These are phyloP conservation scores for Casuarina cunninghamiana DNA, from an alignment of 306 rosid species.

Conservation along the genomic window DNA sequence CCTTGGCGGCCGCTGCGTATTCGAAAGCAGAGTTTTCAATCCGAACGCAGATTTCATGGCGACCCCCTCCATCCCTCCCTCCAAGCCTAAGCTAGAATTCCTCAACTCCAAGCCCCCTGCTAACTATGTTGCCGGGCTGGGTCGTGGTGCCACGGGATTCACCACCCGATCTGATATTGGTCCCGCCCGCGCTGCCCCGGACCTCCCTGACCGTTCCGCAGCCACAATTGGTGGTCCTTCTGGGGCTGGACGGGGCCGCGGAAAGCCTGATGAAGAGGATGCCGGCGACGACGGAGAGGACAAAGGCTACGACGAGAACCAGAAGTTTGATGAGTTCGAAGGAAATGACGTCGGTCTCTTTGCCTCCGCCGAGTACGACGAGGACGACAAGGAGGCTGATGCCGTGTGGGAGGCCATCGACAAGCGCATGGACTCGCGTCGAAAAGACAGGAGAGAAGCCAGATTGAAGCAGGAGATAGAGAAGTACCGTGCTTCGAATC, in stretches of 20 bases:
- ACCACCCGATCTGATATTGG: slow-evolving; percentile 88
- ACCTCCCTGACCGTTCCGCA: slow-evolving; percentile 49
- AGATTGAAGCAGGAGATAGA: slow-evolving; percentile 89
- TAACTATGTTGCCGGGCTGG: slow-evolving; percentile 84
- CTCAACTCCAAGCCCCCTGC: slow-evolving; percentile 84
- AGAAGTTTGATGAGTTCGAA: slow-evolving; percentile 86
- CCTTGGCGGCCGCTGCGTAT: no score
- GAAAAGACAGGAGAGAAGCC: slow-evolving; percentile 88
- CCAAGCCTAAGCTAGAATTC: slow-evolving; percentile 73
- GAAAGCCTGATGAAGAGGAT: slow-evolving; percentile 79
- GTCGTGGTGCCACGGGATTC: slow-evolving; percentile 94
- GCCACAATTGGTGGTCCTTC: slow-evolving; percentile 45
- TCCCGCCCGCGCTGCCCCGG: slow-evolving; percentile 84
- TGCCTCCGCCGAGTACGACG: slow-evolving; percentile 84
- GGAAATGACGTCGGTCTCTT: slow-evolving; percentile 90
- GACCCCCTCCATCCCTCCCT: slow-evolving; percentile 45
- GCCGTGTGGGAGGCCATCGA: slow-evolving; percentile 93
- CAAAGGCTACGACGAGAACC: slow-evolving; percentile 84
- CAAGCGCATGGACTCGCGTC: slow-evolving; percentile 85
- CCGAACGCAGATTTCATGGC: no score
- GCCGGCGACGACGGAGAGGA: slow-evolving; percentile 80
- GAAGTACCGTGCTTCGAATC: slow-evolving; percentile 82
- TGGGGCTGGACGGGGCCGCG: slow-evolving; percentile 52
- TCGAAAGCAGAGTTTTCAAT: no score
- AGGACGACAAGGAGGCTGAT: slow-evolving; percentile 88